These are phyloP conservation scores for Suillus luteus DNA, from an alignment of 768 basidiomycete genomes.

Conservation along the genomic window DNA sequence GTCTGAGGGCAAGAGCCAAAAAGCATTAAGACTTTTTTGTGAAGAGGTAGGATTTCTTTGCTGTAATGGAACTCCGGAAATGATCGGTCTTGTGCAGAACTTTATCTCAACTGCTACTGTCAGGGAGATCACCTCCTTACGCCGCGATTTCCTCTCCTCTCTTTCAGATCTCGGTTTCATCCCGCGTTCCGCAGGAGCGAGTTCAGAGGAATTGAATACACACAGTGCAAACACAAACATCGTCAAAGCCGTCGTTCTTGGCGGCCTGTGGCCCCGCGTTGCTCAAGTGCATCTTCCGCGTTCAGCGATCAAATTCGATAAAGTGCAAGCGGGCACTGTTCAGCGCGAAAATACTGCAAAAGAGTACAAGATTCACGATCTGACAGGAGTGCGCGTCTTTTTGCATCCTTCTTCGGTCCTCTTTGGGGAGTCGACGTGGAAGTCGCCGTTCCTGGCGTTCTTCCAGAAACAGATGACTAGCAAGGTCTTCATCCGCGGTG, in stretches of 20 bases:
- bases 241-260: constrained; percentile 81
- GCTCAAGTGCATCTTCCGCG: constrained; percentile 75
- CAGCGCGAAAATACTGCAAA: constrained; percentile 83
- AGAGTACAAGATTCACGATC: constrained; percentile 83
- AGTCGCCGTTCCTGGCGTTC: constrained; percentile 77
- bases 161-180: constrained; percentile 74
- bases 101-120: constrained; percentile 77
- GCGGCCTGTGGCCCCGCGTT: constrained; percentile 85
- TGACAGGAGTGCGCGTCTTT: constrained; percentile 65
- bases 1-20: constrained; percentile 49
- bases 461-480: constrained; percentile 81
- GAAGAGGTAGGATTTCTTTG: constrained; percentile 52
- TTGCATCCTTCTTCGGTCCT: constrained; percentile 82
- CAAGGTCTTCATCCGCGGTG: constrained; percentile 85
- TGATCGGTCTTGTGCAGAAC: constrained; percentile 49
- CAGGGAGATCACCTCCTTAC: constrained; percentile 76
- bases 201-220: constrained; percentile 55
- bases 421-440: constrained; percentile 74
- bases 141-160: constrained; percentile 73
- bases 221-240: constrained; percentile 72
- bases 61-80: constrained; percentile 12
- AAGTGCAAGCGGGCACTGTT: constrained; percentile 79
- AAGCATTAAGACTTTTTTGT: constrained; percentile 59
- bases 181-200: constrained; percentile 45
- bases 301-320: constrained; percentile 80